phyloP scores from a whole-genome alignment of 73 alveolate species.

The Tetrahymena malaccensis region DNA sequence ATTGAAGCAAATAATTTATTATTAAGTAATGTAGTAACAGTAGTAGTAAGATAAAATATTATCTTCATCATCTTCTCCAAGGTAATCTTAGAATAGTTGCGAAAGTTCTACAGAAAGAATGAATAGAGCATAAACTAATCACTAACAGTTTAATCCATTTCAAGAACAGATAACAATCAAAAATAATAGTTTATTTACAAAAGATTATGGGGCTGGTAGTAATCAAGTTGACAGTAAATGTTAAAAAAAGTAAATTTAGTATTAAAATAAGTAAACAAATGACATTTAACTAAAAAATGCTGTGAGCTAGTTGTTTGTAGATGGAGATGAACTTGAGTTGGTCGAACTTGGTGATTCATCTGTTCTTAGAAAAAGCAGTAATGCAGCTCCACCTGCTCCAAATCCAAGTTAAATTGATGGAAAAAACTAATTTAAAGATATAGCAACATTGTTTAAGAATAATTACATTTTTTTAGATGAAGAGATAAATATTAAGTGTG shows the following conservation, averaged over 20 bases:
- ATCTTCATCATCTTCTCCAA: not conserved
- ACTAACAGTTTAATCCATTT: not conserved
- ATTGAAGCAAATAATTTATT: not conserved
- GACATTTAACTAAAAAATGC: not conserved
- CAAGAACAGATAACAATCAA: not conserved
- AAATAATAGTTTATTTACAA: not conserved
- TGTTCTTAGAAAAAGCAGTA: not conserved
- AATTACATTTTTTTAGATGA: not conserved
- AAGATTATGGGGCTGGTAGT: not conserved
- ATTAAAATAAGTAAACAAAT: not conserved
- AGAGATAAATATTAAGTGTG: not conserved
- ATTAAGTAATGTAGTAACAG: not conserved
- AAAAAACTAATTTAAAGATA: not conserved
- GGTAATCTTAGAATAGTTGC: not conserved
- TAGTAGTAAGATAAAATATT: not conserved
- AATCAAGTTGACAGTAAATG: not conserved
- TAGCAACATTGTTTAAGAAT: not conserved
- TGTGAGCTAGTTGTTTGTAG: not conserved
- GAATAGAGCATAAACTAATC: not conserved
- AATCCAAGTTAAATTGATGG: not conserved
- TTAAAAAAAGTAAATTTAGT: not conserved
- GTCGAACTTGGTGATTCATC: not conserved
- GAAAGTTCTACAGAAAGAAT: not conserved
- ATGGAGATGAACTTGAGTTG: not conserved
- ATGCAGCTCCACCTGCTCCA: not conserved